Evolutionary conservation across 2,329 filamentous ascomycete species (phyloP).

Genomic region (Dactylellina cionopaga): DNA sequence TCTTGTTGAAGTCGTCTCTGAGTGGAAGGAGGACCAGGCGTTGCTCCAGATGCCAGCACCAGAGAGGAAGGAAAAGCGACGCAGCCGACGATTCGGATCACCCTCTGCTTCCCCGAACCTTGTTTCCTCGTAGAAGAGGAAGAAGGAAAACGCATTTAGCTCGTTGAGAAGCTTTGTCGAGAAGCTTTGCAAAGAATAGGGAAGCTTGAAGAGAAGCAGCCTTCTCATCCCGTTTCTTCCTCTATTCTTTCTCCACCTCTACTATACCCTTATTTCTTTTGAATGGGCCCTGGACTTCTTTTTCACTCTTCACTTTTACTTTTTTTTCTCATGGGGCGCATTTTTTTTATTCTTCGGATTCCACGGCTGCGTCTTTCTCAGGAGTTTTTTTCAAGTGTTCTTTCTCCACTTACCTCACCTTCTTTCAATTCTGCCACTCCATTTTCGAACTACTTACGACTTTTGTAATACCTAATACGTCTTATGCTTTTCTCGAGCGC

Average conservation of each 20-base stretch:
- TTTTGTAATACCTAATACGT: conserved; percentile 52
- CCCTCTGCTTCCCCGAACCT: conserved; percentile 30
- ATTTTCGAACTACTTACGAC: conserved; percentile 5
- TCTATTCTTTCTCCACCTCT: conserved; percentile 28
- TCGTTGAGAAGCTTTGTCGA: conserved; percentile 15
- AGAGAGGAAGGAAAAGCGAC: conserved; percentile 57
- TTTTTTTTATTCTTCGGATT: conserved; percentile 32
- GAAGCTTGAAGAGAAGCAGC: conserved; percentile 14
- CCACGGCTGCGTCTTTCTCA: conserved; percentile 43
- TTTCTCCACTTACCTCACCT: conserved; percentile 20
- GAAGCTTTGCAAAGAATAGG: conserved; percentile 10
- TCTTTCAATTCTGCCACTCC: conserved; percentile 25
- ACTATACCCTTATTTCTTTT: conserved; percentile 25
- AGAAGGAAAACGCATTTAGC: conserved; percentile 19
- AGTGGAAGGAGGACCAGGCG: conserved; percentile 69
- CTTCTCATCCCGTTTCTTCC: neutral
- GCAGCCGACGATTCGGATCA: conserved; percentile 47
- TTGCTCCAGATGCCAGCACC: conserved; percentile 60
- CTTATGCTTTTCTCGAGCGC: conserved; percentile 18
- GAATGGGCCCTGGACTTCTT: conserved; percentile 16
- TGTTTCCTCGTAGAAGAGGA: conserved; percentile 3
- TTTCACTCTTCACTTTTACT: conserved; percentile 11
- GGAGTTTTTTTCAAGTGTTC: conserved; percentile 28
- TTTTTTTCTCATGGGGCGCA: conserved; percentile 10
- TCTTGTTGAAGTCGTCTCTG: conserved; percentile 81